Percentiles rank a stretch among this genome's conserved stretches.
Evolutionary conservation across 2,329 filamentous ascomycete genomes (phyloP).

Genomic region (Juglanconis juglandina): DNA sequence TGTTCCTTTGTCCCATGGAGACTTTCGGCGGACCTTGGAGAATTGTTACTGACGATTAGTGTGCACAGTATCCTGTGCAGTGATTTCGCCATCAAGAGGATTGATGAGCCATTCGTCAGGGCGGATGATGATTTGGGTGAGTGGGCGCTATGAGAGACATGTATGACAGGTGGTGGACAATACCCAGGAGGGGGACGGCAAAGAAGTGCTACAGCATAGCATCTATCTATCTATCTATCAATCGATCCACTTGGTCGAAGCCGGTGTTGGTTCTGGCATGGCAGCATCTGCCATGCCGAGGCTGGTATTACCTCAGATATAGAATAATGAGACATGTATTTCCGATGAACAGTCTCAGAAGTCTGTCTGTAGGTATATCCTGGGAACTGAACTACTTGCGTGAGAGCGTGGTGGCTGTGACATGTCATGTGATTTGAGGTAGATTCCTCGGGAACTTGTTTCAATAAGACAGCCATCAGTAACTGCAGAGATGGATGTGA

Average conservation of each 20-base stretch:
- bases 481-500: too few relatives aligned
- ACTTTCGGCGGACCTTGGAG: too few relatives aligned
- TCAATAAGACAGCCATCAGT: too few relatives aligned
- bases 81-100: constrained; percentile 88
- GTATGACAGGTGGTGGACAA: neutral
- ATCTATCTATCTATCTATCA: too few relatives aligned
- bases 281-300: neutral
- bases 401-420: too few relatives aligned
- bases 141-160: constrained; percentile 57
- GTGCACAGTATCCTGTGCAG: constrained; percentile 77
- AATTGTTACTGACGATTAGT: neutral
- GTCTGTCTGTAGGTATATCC: too few relatives aligned
- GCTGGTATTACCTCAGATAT: too few relatives aligned
- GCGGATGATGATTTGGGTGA: constrained; percentile 70
- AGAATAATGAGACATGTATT: too few relatives aligned
- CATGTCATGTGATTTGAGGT: too few relatives aligned
- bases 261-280: neutral
- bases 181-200: neutral
- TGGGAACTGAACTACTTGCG: too few relatives aligned
- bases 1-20: neutral
- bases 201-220: neutral
- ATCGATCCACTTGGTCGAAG: neutral
- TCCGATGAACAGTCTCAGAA: too few relatives aligned
- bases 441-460: too few relatives aligned
- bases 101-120: constrained; percentile 88